Conservation (phyloP, 2,329 filamentous ascomycete genomes). For the Neofusicoccum sp. region DNA sequence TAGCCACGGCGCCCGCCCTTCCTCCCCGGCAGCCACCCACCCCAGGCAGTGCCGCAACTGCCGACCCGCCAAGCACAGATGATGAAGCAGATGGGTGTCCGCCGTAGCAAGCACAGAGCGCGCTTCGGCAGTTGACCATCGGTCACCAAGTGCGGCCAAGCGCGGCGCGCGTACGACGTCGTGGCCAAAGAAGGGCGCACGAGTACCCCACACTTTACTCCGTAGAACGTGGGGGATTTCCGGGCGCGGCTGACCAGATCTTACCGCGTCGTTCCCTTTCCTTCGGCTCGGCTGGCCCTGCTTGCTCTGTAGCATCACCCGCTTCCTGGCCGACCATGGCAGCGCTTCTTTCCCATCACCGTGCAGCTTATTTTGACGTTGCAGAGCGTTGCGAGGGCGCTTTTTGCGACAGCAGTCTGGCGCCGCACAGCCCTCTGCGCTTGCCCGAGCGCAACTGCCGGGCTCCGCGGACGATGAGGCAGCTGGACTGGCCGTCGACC, state of each 20-base stretch:
- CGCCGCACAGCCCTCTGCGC: not conserved
- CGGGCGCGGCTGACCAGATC: not conserved
- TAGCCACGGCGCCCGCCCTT: not conserved
- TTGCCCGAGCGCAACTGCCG: constrained; percentile 7
- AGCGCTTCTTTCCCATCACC: not conserved
- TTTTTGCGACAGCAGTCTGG: not conserved
- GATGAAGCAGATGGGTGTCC: constrained; percentile 5
- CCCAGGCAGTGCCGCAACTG: not conserved
- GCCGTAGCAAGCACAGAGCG: not conserved
- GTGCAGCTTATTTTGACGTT: not conserved
- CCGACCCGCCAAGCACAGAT: not conserved
- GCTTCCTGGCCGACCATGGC: not conserved
- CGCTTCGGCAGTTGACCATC: constrained; percentile 15
- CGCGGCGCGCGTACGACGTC: not conserved
- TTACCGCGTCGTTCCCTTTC: not conserved
- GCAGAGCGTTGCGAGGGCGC: not conserved
- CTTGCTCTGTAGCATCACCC: not conserved
- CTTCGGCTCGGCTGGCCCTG: not conserved
- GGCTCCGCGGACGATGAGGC: constrained; percentile 4
- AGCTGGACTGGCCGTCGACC: not conserved
- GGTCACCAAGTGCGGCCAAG: not conserved
- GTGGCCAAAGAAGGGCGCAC: not conserved
- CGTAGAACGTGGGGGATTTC: not conserved
- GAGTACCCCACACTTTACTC: not conserved
- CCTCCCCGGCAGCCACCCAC: not conserved